Evolutionary conservation across 306 rosid genomes (phyloP), one percentile per base, ranked within the genome.

Genomic region (Myrica gale): DNA sequence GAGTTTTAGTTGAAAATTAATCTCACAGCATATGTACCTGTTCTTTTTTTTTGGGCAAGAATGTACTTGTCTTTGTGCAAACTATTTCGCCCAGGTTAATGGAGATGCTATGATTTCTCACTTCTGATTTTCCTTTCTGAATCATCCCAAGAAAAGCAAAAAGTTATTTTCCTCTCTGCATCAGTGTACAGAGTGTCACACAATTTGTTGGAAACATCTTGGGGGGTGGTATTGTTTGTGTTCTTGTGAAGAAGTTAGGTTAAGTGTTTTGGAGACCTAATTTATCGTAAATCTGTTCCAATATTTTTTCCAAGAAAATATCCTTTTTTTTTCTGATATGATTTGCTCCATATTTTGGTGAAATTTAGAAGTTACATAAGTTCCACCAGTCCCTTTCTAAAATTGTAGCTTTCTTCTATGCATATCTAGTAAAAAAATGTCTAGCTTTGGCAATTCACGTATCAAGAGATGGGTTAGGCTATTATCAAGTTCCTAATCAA

Each of bases 401-500:
- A 42, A 6, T 42, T n/a, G 48, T 65, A 17, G 13, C 50, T 65
- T 65, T 65, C 50, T 65, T 42, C 6, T 65, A n/a, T 42, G 70
- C 12, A 16, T 65, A 65, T 26, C 69, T 65, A 65, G 21, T 15
- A 16, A 65, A 65, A 65, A 21, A 65, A 48, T 41, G 70, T 17
- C 48, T 16, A 65, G 15, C 26, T 3, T 65, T 26, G 2, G 32
- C 17, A 42, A 65, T 41, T 26, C 73, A 53, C 76, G 45, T 21
- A 71, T 72, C 48, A 58, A 65, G 20, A 61, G 74, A 74, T 32
- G 60, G 60, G 37, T 21, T 71, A 51, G 72, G 63, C 65, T 43
- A 57, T 78, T 78, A 39, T 17, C 75, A 56, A 61, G 69, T 76
- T 48, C 48, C 67, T 65, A 21, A 62, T 48, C 37, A 9, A 39